These are phyloP conservation scores for Chrysopogon serrulatus DNA, from an alignment of 176 grass and related monocot species.

Conservation along the genomic window DNA sequence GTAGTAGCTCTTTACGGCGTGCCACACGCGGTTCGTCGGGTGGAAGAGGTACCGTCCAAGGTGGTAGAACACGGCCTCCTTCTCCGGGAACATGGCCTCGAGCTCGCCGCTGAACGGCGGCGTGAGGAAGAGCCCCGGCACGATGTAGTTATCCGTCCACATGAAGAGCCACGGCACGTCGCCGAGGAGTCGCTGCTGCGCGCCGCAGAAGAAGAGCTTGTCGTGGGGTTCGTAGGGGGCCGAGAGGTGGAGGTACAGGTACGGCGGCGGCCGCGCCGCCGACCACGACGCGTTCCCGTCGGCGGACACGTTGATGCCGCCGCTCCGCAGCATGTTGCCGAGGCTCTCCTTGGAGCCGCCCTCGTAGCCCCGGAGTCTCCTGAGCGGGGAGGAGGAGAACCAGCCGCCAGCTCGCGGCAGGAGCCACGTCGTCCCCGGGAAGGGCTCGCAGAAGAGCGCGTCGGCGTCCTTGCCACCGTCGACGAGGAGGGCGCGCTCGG, in stretches of 20 bases:
- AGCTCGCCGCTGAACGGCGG: conserved; percentile 40
- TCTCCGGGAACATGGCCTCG: conserved; percentile 44
- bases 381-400: conserved; percentile 33
- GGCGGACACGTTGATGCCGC: not conserved
- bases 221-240: conserved; percentile 25
- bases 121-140: conserved; percentile 53
- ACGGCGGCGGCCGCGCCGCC: not conserved
- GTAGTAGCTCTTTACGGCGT: conserved; percentile 36
- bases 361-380: conserved; percentile 7
- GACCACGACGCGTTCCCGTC: not conserved
- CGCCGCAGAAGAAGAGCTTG: conserved; percentile 74
- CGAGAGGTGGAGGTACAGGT: conserved; percentile 63
- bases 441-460: conserved; percentile 66
- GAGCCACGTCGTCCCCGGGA: conserved; percentile 64
- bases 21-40: conserved; percentile 50
- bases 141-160: conserved; percentile 51
- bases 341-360: conserved; percentile 28
- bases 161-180: conserved; percentile 48
- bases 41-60: conserved; percentile 64
- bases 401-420: conserved; percentile 20
- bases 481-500: conserved; percentile 44
- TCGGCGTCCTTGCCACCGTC: conserved; percentile 27
- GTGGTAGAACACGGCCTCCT: conserved; percentile 45
- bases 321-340: conserved; percentile 38
- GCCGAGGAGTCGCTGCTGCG: conserved; percentile 39